Percentiles rank a stretch among this genome's conserved stretches.
phyloP scores from a whole-genome alignment of 805 yeast genomes.

The Cyberlindnera mycetangii region DNA sequence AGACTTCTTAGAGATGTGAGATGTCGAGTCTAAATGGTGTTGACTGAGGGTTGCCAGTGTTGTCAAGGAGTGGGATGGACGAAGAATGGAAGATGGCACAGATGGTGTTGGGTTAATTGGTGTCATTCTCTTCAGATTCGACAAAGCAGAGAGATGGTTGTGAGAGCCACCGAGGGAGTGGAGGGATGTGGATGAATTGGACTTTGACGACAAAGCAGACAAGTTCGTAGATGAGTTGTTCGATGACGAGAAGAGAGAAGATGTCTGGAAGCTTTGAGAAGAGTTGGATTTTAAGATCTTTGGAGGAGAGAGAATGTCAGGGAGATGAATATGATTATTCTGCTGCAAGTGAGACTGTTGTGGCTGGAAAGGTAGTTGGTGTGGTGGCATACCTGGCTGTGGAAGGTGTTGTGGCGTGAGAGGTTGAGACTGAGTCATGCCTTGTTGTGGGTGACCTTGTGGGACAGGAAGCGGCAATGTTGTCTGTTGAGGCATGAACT shows the following conservation, averaged over 20 bases:
- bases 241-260: slow-evolving; percentile 24
- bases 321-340: slow-evolving; percentile 23
- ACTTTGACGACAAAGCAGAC: slow-evolving; percentile 28
- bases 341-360: slow-evolving; percentile 18
- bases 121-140: slow-evolving; percentile 36
- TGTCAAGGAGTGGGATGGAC: slow-evolving; percentile 28
- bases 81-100: slow-evolving; percentile 14
- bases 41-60: slow-evolving; percentile 21
- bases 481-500: slow-evolving; percentile 6
- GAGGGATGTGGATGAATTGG: slow-evolving; percentile 28
- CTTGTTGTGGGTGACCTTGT: slow-evolving; percentile 1
- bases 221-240: slow-evolving; percentile 26
- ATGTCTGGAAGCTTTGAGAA: slow-evolving; percentile 25
- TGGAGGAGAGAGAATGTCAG: slow-evolving; percentile 30
- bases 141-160: slow-evolving; percentile 23
- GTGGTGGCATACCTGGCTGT: slow-evolving; percentile 11
- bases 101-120: slow-evolving; percentile 31
- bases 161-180: slow-evolving; percentile 19
- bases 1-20: slow-evolving; percentile 36
- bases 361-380: slow-evolving; percentile 15
- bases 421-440: too few relatives aligned
- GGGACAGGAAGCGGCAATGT: slow-evolving; percentile 4
- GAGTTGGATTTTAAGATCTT: slow-evolving; percentile 27
- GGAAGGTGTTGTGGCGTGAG: slow-evolving; percentile 1
- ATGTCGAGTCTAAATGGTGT: slow-evolving; percentile 25